phyloP scores from a whole-genome alignment of 2,329 filamentous ascomycete genomes.

The Blastomyces emzantsi region DNA sequence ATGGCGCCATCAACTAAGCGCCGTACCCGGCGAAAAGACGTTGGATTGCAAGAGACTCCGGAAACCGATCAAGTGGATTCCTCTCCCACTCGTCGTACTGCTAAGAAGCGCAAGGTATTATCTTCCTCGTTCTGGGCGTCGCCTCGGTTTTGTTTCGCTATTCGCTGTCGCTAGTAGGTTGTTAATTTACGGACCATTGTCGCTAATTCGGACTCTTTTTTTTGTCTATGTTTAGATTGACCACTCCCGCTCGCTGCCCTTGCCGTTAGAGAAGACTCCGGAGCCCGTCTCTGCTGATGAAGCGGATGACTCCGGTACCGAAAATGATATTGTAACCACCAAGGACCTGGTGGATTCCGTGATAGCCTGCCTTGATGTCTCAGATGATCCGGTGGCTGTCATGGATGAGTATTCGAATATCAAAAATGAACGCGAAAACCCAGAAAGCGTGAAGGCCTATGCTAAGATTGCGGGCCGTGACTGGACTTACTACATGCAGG shows the following conservation, averaged over 20 bases:
- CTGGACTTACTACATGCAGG: slow-evolving; percentile 46
- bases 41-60: slow-evolving; percentile 37
- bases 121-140: slow-evolving; percentile 7
- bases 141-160: background rate
- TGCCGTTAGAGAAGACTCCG: slow-evolving; percentile 28
- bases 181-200: background rate
- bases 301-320: slow-evolving; percentile 34
- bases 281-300: slow-evolving; percentile 32
- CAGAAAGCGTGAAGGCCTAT: slow-evolving; percentile 41
- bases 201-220: slow-evolving; percentile 5
- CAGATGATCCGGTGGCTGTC: slow-evolving; percentile 38
- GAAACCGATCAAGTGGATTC: slow-evolving; percentile 41
- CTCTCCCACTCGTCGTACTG: slow-evolving; percentile 39
- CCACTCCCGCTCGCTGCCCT: slow-evolving; percentile 28
- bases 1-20: slow-evolving; percentile 39
- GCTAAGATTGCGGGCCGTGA: slow-evolving; percentile 44
- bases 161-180: background rate
- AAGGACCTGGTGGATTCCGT: slow-evolving; percentile 41
- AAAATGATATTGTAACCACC: slow-evolving; percentile 34
- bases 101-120: slow-evolving; percentile 41
- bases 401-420: slow-evolving; percentile 38
- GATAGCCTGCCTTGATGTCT: slow-evolving; percentile 38
- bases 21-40: slow-evolving; percentile 39
- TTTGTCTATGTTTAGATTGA: slow-evolving; percentile 11
- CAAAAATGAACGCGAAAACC: slow-evolving; percentile 33